A percentile compares a stretch with the other conserved stretches of the same genome.
Evolutionary conservation across 164 flowering plant genomes (phyloP).

Genomic region (Magnolia kwangsiensis): DNA sequence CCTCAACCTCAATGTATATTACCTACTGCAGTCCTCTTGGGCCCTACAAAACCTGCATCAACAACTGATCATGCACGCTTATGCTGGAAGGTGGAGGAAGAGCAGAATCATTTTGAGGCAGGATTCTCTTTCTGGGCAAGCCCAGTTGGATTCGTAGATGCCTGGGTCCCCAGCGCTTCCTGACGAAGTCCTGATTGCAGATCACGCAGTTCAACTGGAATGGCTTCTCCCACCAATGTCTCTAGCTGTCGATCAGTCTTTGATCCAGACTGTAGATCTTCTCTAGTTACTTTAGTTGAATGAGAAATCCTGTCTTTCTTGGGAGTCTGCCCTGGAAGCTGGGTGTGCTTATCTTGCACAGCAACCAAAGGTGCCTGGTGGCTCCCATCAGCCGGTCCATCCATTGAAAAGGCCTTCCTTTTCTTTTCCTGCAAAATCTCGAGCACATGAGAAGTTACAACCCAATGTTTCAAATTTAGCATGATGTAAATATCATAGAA

Average conservation of each 20-base stretch:
- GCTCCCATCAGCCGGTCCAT: background rate
- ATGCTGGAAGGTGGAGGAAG: background rate
- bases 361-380: background rate
- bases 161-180: background rate
- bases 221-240: slow-evolving; percentile 5
- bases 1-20: background rate
- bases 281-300: background rate
- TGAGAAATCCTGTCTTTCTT: slow-evolving; percentile 10
- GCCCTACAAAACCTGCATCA: background rate
- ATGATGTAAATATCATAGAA: background rate
- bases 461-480: no score
- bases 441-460: no score
- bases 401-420: slow-evolving; percentile 8
- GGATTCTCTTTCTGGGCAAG: background rate
- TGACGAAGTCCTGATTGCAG: background rate
- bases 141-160: background rate
- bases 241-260: background rate
- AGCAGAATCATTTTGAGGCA: background rate
- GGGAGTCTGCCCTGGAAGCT: slow-evolving; percentile 9
- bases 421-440: slow-evolving; percentile 12
- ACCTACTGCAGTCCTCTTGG: no score
- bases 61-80: background rate
- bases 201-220: background rate
- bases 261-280: background rate
- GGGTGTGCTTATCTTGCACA: background rate